phyloP scores from a whole-genome alignment of 495 filamentous ascomycete genomes.

The Penicillium simplicissimum region DNA sequence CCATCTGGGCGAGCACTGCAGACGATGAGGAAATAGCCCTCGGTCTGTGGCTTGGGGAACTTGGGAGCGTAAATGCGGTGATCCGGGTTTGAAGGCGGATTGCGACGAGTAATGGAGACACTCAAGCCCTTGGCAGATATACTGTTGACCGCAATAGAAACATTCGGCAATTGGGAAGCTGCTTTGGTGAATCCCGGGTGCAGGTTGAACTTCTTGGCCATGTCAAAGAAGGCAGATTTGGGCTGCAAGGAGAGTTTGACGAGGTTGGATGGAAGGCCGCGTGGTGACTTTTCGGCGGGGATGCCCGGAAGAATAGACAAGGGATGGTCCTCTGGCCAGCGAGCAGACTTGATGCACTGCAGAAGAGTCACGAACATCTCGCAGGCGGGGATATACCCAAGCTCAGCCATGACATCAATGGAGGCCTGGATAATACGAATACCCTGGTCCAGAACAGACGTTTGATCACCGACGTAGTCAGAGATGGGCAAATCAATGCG shows the following conservation, averaged over 20 bases:
- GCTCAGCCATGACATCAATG: slow-evolving; percentile 91
- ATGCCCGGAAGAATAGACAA: slow-evolving; percentile 83
- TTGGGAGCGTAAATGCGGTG: slow-evolving; percentile 78
- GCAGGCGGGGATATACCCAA: slow-evolving; percentile 74
- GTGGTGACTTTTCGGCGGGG: slow-evolving; percentile 37
- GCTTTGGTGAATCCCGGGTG: slow-evolving; percentile 55
- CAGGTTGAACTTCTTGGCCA: slow-evolving; percentile 34
- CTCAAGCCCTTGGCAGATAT: slow-evolving; percentile 61
- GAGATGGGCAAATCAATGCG: slow-evolving; percentile 90
- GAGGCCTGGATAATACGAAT: slow-evolving; percentile 92
- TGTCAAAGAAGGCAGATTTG: slow-evolving; percentile 21
- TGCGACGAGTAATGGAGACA: slow-evolving; percentile 65
- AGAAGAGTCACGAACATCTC: slow-evolving; percentile 80
- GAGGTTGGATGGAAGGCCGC: slow-evolving; percentile 25
- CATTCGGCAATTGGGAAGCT: slow-evolving; percentile 61
- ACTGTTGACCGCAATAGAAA: slow-evolving; percentile 62
- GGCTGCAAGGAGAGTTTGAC: slow-evolving; percentile 33
- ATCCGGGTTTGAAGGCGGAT: slow-evolving; percentile 60
- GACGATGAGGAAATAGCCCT: slow-evolving; percentile 88
- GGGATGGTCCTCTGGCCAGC: slow-evolving; percentile 84
- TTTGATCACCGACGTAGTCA: slow-evolving; percentile 96
- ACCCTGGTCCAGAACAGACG: slow-evolving; percentile 85
- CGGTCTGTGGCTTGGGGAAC: slow-evolving; percentile 93
- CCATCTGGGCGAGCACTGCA: slow-evolving; percentile 50
- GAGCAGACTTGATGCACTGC: slow-evolving; percentile 86